Conservation (phyloP, 176 grass and related monocot genomes). For the Zizania latifolia region DNA sequence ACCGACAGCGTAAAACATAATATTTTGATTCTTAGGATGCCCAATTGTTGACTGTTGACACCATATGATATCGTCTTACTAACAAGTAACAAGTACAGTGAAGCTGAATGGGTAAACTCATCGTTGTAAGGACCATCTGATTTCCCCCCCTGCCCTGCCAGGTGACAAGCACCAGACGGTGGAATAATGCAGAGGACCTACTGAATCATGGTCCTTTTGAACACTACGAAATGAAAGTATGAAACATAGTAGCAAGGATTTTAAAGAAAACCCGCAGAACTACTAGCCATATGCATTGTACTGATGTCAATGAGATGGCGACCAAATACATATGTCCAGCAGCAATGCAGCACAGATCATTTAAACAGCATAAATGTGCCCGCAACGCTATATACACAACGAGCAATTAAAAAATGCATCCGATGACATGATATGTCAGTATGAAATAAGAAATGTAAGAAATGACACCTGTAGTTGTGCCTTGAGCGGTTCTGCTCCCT, state of each 20-base stretch:
- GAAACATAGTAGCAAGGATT: not conserved
- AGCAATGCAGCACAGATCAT: not conserved
- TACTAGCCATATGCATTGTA: not conserved
- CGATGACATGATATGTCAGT: not conserved
- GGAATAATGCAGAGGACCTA: not conserved
- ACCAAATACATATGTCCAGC: not conserved
- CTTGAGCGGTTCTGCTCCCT: slow-evolving; percentile 55
- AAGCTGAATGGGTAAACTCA: not conserved
- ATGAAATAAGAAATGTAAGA: not conserved
- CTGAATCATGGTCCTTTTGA: not conserved
- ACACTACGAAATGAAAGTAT: not conserved
- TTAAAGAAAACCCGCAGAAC: not conserved
- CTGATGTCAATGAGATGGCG: not conserved
- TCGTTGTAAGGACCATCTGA: not conserved
- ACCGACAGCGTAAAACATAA: not conserved
- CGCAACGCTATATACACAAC: not conserved
- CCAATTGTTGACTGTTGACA: no score
- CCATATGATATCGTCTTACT: not conserved
- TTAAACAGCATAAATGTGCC: not conserved
- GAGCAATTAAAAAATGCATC: not conserved
- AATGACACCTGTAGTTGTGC: slow-evolving; percentile 37
- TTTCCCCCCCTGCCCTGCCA: not conserved
- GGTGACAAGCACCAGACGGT: not conserved
- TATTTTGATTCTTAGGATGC: not conserved
- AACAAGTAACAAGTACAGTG: not conserved